Conservation (phyloP, 139 green algal species). For the Coelastrella sp. region DNA sequence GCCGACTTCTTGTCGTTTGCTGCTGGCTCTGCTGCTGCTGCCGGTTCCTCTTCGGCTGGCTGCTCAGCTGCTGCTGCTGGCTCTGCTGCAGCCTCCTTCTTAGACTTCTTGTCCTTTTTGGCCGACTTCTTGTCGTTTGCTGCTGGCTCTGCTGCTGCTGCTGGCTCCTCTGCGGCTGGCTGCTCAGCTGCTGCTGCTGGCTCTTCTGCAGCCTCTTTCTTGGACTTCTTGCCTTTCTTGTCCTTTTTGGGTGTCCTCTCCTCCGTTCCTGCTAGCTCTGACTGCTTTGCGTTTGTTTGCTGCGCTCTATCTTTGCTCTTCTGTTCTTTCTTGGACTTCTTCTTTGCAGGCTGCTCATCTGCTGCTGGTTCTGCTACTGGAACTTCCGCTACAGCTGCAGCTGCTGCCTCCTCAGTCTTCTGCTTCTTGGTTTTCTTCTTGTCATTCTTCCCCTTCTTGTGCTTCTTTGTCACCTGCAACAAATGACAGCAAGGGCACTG, state of each 20-base stretch:
- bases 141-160: background rate
- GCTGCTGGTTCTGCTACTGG: background rate
- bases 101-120: no score
- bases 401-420: slow-evolving; percentile 8
- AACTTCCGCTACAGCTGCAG: background rate
- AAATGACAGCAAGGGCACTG: background rate
- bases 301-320: background rate
- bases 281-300: background rate
- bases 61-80: slow-evolving; percentile 7
- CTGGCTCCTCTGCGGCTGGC: background rate
- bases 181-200: slow-evolving; percentile 7
- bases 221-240: no score
- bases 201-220: background rate
- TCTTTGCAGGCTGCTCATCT: background rate
- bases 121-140: background rate
- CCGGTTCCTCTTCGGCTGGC: background rate
- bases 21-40: slow-evolving; percentile 7
- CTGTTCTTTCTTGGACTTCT: slow-evolving; percentile 42
- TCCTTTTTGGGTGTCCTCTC: no score
- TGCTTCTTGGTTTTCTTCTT: slow-evolving; percentile 34
- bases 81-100: background rate
- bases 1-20: background rate
- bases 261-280: background rate
- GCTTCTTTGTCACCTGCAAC: background rate
- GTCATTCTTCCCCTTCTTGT: background rate